A percentile compares a stretch with the other conserved stretches of the same genome.
phyloP scores from a whole-genome alignment of 345 rosid species.

The Gossypium anomalum region DNA sequence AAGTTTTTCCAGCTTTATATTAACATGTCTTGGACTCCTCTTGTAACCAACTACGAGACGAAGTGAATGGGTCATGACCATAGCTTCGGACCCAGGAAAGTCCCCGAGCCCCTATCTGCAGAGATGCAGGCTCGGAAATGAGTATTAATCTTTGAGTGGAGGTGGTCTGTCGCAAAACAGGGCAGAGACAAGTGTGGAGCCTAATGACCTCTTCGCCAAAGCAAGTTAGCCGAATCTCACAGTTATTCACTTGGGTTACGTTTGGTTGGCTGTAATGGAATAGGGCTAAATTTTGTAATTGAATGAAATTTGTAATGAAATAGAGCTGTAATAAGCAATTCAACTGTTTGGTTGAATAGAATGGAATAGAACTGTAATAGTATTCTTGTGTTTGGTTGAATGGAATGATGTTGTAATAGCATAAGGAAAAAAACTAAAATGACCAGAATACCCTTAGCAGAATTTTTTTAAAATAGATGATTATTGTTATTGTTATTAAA shows the following conservation, averaged over 20 bases:
- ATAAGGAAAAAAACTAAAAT: too few relatives aligned
- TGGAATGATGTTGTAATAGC: too few relatives aligned
- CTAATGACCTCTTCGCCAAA: background rate
- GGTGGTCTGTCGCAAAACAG: background rate
- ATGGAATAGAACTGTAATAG: too few relatives aligned
- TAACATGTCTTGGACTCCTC: accelerated
- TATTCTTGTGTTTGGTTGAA: too few relatives aligned
- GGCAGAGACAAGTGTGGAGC: background rate
- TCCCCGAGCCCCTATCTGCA: background rate
- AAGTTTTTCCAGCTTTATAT: background rate
- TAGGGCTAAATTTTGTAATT: too few relatives aligned
- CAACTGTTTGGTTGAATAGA: too few relatives aligned
- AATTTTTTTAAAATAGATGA: too few relatives aligned
- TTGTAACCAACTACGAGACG: background rate
- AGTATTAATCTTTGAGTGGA: background rate
- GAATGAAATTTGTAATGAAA: too few relatives aligned
- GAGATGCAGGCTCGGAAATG: constrained; percentile 11
- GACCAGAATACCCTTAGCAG: too few relatives aligned
- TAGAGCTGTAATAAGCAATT: too few relatives aligned
- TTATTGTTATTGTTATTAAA: too few relatives aligned
- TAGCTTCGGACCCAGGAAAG: background rate
- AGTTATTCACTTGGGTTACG: constrained; percentile 8
- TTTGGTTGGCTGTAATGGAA: too few relatives aligned
- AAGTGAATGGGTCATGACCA: background rate
- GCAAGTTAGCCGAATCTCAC: background rate